Evolutionary conservation across 1,284 basidiomycete genomes (phyloP).

Genomic region (Heterobasidion parviporum): DNA sequence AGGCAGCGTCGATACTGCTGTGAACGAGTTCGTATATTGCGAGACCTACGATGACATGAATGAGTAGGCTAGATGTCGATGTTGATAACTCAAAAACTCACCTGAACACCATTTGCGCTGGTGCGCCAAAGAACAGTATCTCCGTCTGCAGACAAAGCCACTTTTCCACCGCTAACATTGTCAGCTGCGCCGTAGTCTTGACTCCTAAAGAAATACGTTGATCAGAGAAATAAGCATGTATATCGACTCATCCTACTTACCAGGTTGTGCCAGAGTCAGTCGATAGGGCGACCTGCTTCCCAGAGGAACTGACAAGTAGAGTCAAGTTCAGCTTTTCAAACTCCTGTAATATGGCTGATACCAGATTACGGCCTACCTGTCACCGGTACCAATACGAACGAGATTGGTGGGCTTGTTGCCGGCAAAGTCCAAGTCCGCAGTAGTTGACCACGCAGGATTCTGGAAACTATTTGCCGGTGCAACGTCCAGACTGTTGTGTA

Average conservation of each 20-base stretch:
- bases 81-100: background rate
- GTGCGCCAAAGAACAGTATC: slow-evolving; percentile 53
- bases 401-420: slow-evolving; percentile 45
- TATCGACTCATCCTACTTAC: slow-evolving; percentile 14
- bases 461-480: slow-evolving; percentile 33
- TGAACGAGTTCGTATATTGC: slow-evolving; percentile 39
- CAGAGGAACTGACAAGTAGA: slow-evolving; percentile 13
- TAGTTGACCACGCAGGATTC: slow-evolving; percentile 44
- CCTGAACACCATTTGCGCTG: slow-evolving; percentile 35
- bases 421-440: slow-evolving; percentile 49
- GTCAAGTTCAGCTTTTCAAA: background rate
- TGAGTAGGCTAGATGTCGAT: background rate
- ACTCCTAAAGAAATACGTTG: slow-evolving; percentile 17
- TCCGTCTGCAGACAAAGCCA: slow-evolving; percentile 49
- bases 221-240: too few species aligned
- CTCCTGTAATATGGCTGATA: background rate
- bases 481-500: slow-evolving; percentile 38
- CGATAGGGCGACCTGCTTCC: slow-evolving; percentile 49
- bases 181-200: slow-evolving; percentile 46
- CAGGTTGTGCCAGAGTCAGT: slow-evolving; percentile 46
- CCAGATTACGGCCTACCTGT: slow-evolving; percentile 23
- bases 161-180: slow-evolving; percentile 43
- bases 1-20: slow-evolving; percentile 40
- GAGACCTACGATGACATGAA: slow-evolving; percentile 23
- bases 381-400: slow-evolving; percentile 40